Evolutionary conservation across 345 rosid species (phyloP).

Genomic region (Erucastrum elatum): DNA sequence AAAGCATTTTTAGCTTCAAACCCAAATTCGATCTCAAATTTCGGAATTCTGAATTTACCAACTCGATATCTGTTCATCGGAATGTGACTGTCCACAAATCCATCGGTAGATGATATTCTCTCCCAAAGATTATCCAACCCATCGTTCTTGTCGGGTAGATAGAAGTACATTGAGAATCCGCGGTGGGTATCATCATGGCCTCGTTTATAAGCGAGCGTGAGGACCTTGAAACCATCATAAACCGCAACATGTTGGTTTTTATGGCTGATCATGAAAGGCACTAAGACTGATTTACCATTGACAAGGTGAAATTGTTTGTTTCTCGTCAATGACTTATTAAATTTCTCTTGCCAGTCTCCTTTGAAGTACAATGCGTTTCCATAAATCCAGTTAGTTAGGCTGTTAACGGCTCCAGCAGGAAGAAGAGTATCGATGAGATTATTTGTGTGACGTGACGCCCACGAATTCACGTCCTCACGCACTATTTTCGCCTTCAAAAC

Average conservation of each 20-base stretch:
- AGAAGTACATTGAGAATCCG: slow-evolving; percentile 11
- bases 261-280: slow-evolving; percentile 10
- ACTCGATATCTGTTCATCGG: not conserved
- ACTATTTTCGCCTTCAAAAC: not conserved
- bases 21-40: slow-evolving; percentile 7
- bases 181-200: not conserved
- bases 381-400: not conserved
- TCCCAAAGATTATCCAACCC: not conserved
- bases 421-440: not conserved
- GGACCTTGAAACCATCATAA: slow-evolving; percentile 27
- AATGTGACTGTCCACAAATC: slow-evolving; percentile 14
- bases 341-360: not conserved
- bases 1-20: not conserved
- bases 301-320: slow-evolving; percentile 4
- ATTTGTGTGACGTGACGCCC: not conserved
- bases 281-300: slow-evolving; percentile 4
- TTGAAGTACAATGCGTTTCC: slow-evolving; percentile 4
- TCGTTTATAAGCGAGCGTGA: not conserved
- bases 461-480: not conserved
- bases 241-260: not conserved
- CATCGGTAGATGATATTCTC: slow-evolving; percentile 1
- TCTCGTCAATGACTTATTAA: not conserved
- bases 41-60: slow-evolving; percentile 11
- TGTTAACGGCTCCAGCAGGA: not conserved
- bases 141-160: not conserved